Evolutionary conservation across 495 filamentous ascomycete genomes (phyloP).

Genomic region (Annulohypoxylon bovei): DNA sequence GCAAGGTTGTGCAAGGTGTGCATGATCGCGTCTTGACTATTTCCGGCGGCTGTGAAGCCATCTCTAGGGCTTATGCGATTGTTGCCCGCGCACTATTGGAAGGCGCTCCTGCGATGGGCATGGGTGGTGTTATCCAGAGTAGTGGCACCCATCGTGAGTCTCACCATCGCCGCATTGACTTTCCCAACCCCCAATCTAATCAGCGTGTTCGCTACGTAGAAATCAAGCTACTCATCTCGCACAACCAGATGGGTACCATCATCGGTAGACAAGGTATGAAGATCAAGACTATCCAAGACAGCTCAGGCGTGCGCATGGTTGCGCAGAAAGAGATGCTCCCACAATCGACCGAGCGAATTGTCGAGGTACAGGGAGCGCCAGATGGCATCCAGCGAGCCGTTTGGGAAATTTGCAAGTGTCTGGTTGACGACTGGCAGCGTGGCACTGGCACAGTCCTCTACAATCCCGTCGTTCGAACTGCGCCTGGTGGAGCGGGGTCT

Average conservation of each 20-base stretch:
- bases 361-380: slow-evolving; percentile 92
- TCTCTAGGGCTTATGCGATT: slow-evolving; percentile 90
- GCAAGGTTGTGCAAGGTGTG: slow-evolving; percentile 97
- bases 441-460: slow-evolving; percentile 96
- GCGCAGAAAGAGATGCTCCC: slow-evolving; percentile 99
- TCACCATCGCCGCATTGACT: neutral
- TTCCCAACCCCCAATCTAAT: slow-evolving; percentile 36
- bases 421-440: slow-evolving; percentile 96
- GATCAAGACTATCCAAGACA: slow-evolving; percentile 99
- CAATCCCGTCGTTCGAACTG: slow-evolving; percentile 91
- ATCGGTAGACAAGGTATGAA: slow-evolving; percentile 95
- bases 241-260: slow-evolving; percentile 99
- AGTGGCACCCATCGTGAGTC: slow-evolving; percentile 94
- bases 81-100: slow-evolving; percentile 91
- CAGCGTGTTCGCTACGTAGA: slow-evolving; percentile 60
- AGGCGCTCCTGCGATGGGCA: slow-evolving; percentile 91
- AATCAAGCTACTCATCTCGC: slow-evolving; percentile 95
- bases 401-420: slow-evolving; percentile 99
- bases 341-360: slow-evolving; percentile 98
- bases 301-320: slow-evolving; percentile 96
- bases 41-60: slow-evolving; percentile 83
- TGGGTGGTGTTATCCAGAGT: slow-evolving; percentile 84
- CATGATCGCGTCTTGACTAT: slow-evolving; percentile 97
- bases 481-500: slow-evolving; percentile 64
- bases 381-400: slow-evolving; percentile 94